A percentile compares a stretch with the other conserved stretches of the same genome.
Evolutionary conservation across 495 filamentous ascomycete genomes (phyloP).

Genomic region (Cetradonia linearis): DNA sequence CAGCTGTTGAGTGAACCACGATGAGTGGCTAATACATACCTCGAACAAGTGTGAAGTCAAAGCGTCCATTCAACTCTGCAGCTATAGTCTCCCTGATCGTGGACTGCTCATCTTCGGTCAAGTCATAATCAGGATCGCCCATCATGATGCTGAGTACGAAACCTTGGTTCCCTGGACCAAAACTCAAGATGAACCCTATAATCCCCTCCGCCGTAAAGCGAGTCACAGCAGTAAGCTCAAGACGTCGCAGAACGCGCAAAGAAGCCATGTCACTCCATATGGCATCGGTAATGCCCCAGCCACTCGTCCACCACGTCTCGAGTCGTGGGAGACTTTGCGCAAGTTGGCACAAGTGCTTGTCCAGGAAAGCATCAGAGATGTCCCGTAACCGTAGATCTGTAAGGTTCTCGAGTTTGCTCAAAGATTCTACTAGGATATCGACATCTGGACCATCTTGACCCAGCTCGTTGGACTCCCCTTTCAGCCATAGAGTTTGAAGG

Average conservation of each 20-base stretch:
- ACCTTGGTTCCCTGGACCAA: constrained; percentile 32
- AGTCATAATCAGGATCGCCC: constrained; percentile 27
- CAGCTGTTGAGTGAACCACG: too few species aligned
- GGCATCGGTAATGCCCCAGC: constrained; percentile 44
- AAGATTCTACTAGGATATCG: constrained; percentile 38
- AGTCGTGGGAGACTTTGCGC: constrained; percentile 40
- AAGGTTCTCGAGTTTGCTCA: constrained; percentile 39
- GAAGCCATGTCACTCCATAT: constrained; percentile 37
- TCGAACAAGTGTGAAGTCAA: constrained; percentile 32
- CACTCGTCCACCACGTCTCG: constrained; percentile 45
- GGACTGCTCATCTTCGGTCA: constrained; percentile 30
- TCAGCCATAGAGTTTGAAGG: constrained; percentile 38
- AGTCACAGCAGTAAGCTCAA: constrained; percentile 40
- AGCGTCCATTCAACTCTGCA: constrained; percentile 32
- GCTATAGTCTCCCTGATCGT: constrained; percentile 32
- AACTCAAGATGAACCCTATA: constrained; percentile 35
- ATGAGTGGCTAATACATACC: constrained; percentile 5
- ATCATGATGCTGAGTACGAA: constrained; percentile 35
- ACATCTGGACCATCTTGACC: constrained; percentile 36
- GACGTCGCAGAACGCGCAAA: constrained; percentile 33
- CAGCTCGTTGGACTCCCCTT: constrained; percentile 37
- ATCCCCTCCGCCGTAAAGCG: constrained; percentile 39
- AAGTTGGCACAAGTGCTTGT: constrained; percentile 41
- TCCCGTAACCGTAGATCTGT: constrained; percentile 42
- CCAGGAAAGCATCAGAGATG: constrained; percentile 45